These are phyloP conservation scores for Trichoderma koningii DNA, from an alignment of 2,329 filamentous ascomycete genomes.

Conservation along the genomic window DNA sequence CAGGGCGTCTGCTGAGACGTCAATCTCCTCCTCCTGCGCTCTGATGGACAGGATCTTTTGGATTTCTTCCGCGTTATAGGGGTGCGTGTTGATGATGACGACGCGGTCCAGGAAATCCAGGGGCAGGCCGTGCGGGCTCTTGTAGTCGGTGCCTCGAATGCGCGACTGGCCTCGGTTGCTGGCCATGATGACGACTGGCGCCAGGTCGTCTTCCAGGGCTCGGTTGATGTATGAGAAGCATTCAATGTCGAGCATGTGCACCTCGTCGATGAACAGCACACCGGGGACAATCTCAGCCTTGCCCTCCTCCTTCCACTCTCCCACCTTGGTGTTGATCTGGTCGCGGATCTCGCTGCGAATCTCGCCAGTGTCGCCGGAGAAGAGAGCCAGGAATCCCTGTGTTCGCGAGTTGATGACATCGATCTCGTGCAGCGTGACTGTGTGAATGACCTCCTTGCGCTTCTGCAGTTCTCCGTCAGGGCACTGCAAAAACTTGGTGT, in stretches of 20 bases:
- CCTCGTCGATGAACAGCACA: constrained; percentile 97
- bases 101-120: constrained; percentile 95
- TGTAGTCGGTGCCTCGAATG: constrained; percentile 92
- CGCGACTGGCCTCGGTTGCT: constrained; percentile 91
- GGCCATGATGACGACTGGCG: constrained; percentile 98
- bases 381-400: constrained; percentile 96
- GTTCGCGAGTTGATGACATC: constrained; percentile 99
- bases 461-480: constrained; percentile 97
- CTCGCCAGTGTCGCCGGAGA: constrained; percentile 97
- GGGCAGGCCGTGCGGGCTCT: constrained; percentile 88
- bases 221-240: constrained; percentile 99
- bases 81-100: constrained; percentile 91
- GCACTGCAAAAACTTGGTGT: constrained; percentile 97
- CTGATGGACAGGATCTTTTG: constrained; percentile 89
- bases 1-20: constrained; percentile 84
- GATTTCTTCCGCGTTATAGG: constrained; percentile 82
- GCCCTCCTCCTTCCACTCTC: constrained; percentile 98
- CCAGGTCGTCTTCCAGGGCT: constrained; percentile 89
- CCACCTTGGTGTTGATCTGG: constrained; percentile 98
- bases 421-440: constrained; percentile 95
- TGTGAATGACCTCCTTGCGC: constrained; percentile 95
- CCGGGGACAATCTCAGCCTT: constrained; percentile 98
- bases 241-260: constrained; percentile 99
- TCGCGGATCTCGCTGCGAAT: constrained; percentile 96
- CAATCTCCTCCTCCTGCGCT: constrained; percentile 94